phyloP scores from a whole-genome alignment of 1,284 basidiomycete genomes.

The Boletellus deceptivus region DNA sequence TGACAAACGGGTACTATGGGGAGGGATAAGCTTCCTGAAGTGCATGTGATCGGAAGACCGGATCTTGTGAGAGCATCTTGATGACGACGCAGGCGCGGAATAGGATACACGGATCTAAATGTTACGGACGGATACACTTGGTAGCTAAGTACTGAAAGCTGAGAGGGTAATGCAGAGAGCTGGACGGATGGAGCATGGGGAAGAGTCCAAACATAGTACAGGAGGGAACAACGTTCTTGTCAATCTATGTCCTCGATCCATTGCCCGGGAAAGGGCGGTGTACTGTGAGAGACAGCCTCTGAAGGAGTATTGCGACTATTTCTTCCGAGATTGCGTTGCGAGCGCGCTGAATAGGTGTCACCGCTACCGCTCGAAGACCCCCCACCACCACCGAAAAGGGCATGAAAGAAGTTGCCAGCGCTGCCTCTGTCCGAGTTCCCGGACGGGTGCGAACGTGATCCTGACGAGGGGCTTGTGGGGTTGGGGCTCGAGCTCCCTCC shows the following conservation, averaged over 20 bases:
- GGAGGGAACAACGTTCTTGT: constrained; percentile 1
- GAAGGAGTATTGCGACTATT: constrained; percentile 7
- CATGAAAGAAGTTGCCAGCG: constrained; percentile 22
- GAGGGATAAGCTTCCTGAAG: too few relatives aligned
- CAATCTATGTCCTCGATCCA: constrained; percentile 34
- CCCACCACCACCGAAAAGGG: constrained; percentile 28
- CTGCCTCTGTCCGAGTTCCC: constrained; percentile 20
- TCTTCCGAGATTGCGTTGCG: constrained; percentile 9
- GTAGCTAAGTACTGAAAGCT: background rate
- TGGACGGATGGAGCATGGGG: constrained; percentile 1
- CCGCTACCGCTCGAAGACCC: constrained; percentile 15
- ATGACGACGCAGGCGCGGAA: background rate
- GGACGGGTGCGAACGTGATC: constrained; percentile 17
- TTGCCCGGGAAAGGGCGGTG: constrained; percentile 29
- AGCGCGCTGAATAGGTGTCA: constrained; percentile 11
- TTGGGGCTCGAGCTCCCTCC: constrained; percentile 18
- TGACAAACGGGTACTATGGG: too few relatives aligned
- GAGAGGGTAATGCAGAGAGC: constrained; percentile 13
- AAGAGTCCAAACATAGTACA: constrained; percentile 2
- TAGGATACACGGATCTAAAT: constrained; percentile 21
- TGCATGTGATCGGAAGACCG: background rate
- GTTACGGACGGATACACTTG: constrained; percentile 14
- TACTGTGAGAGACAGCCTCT: constrained; percentile 6
- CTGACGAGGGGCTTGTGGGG: constrained; percentile 17
- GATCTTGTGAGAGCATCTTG: background rate